phyloP scores from a whole-genome alignment of 1,284 basidiomycete genomes.

The Volvariella volvacea region DNA sequence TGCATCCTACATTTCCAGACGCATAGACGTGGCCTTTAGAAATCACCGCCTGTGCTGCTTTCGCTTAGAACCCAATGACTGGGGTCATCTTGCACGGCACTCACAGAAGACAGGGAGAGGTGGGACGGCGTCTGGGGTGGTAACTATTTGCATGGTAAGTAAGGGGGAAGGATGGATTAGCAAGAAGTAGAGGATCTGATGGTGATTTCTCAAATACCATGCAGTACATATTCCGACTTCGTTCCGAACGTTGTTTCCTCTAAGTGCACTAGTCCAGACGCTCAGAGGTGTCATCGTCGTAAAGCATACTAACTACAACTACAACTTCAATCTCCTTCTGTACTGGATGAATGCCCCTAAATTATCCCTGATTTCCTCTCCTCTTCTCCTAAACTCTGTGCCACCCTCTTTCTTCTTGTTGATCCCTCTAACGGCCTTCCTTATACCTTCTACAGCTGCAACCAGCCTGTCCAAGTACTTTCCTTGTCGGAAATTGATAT shows the following conservation, averaged over 20 bases:
- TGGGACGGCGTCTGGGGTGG: slow-evolving; percentile 35
- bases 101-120: slow-evolving; percentile 46
- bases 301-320: no score
- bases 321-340: slow-evolving; percentile 52
- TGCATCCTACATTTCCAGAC: slow-evolving; percentile 55
- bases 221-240: no score
- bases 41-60: slow-evolving; percentile 42
- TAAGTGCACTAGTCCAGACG: no score
- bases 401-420: slow-evolving; percentile 52
- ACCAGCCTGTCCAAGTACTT: slow-evolving; percentile 48
- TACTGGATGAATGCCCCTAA: slow-evolving; percentile 87
- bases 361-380: slow-evolving; percentile 78
- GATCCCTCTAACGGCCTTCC: slow-evolving; percentile 51
- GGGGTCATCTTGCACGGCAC: no score
- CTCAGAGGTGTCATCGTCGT: no score
- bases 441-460: slow-evolving; percentile 49
- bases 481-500: slow-evolving; percentile 70
- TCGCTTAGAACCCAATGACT: slow-evolving; percentile 5
- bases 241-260: no score
- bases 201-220: no score
- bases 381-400: slow-evolving; percentile 49
- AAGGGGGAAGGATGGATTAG: no score
- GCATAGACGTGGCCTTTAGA: slow-evolving; percentile 47
- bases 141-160: slow-evolving; percentile 23
- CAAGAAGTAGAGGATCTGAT: no score